Evolutionary conservation across 768 basidiomycete genomes (phyloP).

Genomic region (Amanita muscaria): DNA sequence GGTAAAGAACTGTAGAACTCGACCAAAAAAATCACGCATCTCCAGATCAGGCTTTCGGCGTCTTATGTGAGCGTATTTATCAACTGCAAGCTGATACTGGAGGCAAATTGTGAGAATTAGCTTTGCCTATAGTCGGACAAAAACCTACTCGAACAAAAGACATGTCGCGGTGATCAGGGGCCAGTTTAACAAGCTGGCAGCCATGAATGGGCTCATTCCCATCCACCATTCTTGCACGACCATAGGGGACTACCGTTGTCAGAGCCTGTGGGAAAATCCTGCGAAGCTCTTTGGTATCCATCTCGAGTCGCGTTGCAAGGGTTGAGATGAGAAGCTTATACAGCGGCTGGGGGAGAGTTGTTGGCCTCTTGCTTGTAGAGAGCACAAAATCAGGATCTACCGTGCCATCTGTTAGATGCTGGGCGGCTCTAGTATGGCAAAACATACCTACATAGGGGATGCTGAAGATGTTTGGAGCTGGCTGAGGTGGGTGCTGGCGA

Average conservation of each 20-base stretch:
- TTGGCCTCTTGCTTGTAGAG: too few relatives aligned
- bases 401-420: too few relatives aligned
- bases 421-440: too few relatives aligned
- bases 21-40: slow-evolving; percentile 22
- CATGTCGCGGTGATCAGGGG: slow-evolving; percentile 23
- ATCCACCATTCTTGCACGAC: slow-evolving; percentile 18
- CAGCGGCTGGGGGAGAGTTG: too few relatives aligned
- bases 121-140: background rate
- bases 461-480: too few relatives aligned
- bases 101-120: background rate
- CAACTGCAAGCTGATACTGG: slow-evolving; percentile 26
- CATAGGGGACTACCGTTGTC: slow-evolving; percentile 20
- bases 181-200: slow-evolving; percentile 4
- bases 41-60: background rate
- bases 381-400: too few relatives aligned
- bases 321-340: too few relatives aligned
- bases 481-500: too few relatives aligned
- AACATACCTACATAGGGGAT: too few relatives aligned
- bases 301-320: too few relatives aligned
- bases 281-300: too few relatives aligned
- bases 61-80: slow-evolving; percentile 15
- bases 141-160: slow-evolving; percentile 26
- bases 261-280: slow-evolving; percentile 6
- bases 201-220: slow-evolving; percentile 24
- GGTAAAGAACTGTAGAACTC: too few relatives aligned